Evolutionary conservation across 1,139 yeast genomes (phyloP), one percentile per base, ranked within the genome.

Genomic region (Komagataea norvegica): DNA sequence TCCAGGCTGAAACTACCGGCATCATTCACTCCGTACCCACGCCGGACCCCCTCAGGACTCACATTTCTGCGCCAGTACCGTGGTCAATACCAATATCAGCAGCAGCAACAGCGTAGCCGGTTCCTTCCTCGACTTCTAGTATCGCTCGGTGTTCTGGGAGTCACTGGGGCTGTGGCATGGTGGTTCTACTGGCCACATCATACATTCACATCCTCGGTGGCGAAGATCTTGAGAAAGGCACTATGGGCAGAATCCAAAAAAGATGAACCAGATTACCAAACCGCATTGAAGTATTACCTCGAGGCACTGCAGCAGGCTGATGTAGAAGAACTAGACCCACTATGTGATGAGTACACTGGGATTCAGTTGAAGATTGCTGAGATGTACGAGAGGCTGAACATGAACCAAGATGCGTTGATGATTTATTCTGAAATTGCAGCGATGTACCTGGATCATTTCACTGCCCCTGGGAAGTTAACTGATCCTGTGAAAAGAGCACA

Each of bases 351-450:
- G 51, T 83, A 79, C 54, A 88, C 96, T 0, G 95, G 96, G 0
- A 74, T 89, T 42, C 94, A 87, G 54, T 66, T 89, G 55, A 86
- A 88, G 54, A 67, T 86, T 29, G 95, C 84, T 3, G 95, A 88
- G 55, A 83, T 87, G 87, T 85, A 78, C 56, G 93, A 84, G 54
- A 64, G 79, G 35, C 61, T 84, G 46, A 68, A 67, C 24, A 69
- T 74, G 77, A 46, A 59, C 29, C 72, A 73, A 15, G 86, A 81
- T 41, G 93, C 94, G 0, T 67, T 74, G 24, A 68, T 70, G 49
- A 58, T 82, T 23, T 84, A 84, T 57, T 67, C 78, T 43, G 93
- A 84, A 53, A 67, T 85, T 41, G 77, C 81, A 10, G 70, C 79
- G 2, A 63, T 77, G 24, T 84, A 80, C 52, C 67, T 78, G 43